Evolutionary conservation across 345 rosid species (phyloP).

Genomic region (Trapa bicornis): DNA sequence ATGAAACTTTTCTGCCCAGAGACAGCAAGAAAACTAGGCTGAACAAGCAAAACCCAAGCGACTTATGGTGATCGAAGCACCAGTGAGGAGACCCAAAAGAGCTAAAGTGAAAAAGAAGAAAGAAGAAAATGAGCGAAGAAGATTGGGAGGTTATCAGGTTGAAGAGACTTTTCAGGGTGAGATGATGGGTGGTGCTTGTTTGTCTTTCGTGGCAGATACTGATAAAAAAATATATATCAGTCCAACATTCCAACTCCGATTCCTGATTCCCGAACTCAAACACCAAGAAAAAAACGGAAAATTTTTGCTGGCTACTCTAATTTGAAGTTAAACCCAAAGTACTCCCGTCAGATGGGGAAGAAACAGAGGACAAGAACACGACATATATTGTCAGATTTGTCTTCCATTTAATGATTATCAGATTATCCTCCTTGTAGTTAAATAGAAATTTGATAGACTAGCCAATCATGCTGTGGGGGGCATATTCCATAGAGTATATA

Average conservation of each 20-base stretch:
- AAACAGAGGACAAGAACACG: no score
- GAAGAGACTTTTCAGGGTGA: no score
- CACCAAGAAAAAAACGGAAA: not conserved
- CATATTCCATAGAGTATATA: not conserved
- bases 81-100: conserved; percentile 1
- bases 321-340: no score
- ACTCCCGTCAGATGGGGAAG: no score
- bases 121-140: not conserved
- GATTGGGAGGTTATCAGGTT: not conserved
- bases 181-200: not conserved
- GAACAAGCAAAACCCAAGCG: not conserved
- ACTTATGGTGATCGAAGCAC: not conserved
- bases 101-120: not conserved
- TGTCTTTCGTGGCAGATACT: conserved; percentile 4
- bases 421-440: no score
- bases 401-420: no score
- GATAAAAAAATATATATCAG: conserved; percentile 2
- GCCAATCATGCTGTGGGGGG: not conserved
- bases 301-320: no score
- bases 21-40: not conserved
- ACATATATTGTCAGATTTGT: no score
- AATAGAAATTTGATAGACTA: no score
- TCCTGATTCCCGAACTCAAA: no score
- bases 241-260: not conserved
- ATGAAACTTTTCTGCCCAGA: not conserved